These are phyloP conservation scores for Yamadazyma dendronema DNA, from an alignment of 1,139 yeast genomes.

Conservation along the genomic window DNA sequence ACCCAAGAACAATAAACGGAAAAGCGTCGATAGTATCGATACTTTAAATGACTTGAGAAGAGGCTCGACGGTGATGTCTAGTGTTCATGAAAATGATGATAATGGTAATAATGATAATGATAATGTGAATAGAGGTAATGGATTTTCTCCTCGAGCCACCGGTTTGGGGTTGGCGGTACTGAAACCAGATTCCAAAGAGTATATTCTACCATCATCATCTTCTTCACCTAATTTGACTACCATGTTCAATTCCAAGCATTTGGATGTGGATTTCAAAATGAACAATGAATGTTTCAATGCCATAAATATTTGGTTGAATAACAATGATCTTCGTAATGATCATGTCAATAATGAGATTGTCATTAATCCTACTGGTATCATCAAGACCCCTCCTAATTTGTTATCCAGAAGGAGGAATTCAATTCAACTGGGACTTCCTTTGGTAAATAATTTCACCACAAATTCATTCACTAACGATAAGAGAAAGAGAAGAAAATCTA, in stretches of 20 bases:
- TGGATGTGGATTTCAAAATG: conserved; percentile 31
- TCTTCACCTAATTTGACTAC: conserved; percentile 15
- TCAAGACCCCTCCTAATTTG: conserved; percentile 9
- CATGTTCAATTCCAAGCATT: conserved; percentile 4
- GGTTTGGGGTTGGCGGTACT: neutral
- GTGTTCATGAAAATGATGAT: neutral
- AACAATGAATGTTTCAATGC: conserved; percentile 43
- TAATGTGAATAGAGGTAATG: neutral
- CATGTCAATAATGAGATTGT: conserved; percentile 18
- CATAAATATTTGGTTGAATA: conserved; percentile 37
- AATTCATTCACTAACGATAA: conserved; percentile 8
- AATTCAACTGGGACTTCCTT: conserved; percentile 17
- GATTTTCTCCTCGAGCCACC: neutral
- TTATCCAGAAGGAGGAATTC: conserved; percentile 23
- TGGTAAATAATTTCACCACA: conserved; percentile 1
- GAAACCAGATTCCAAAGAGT: conserved; percentile 5
- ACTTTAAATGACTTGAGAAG: neutral
- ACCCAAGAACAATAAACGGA: neutral
- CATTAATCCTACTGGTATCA: conserved; percentile 27
- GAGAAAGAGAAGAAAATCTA: conserved; percentile 15
- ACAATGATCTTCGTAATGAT: conserved; percentile 13
- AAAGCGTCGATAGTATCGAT: conserved; percentile 1
- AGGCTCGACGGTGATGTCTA: neutral
- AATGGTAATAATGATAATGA: neutral
- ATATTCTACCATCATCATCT: conserved; percentile 16